These are phyloP conservation scores for Pelomyxa schiedti DNA, from an alignment of 78 protist genomes.

Conservation along the genomic window DNA sequence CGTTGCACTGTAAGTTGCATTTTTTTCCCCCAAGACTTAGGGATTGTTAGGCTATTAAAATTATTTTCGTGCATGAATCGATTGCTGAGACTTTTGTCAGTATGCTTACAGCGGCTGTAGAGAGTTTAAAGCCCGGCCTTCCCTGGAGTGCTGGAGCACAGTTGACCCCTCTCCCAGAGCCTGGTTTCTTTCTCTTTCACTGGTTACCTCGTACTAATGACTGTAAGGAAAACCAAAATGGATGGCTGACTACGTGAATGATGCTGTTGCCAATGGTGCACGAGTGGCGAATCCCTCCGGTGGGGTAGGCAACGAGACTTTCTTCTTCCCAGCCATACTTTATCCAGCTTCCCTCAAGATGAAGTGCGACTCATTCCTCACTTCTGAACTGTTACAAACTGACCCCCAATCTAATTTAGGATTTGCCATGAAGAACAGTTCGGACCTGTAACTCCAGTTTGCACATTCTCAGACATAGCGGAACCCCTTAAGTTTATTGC, in stretches of 20 bases:
- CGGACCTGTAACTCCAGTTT: slow-evolving; percentile 21
- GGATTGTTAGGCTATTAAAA: too few relatives aligned
- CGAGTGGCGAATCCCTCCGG: slow-evolving; percentile 7
- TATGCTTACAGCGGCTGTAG: not conserved
- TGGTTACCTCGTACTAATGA: not conserved
- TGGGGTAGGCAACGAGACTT: slow-evolving; percentile 1
- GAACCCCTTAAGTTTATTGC: not conserved
- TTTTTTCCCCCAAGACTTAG: too few relatives aligned
- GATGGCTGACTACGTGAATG: not conserved
- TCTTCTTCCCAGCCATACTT: slow-evolving; percentile 5
- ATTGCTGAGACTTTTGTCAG: not conserved
- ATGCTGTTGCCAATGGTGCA: slow-evolving; percentile 21
- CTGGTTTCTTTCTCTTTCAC: not conserved
- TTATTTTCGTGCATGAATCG: not conserved
- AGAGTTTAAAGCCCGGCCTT: slow-evolving; percentile 12
- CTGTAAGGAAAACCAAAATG: not conserved
- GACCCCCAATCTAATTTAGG: too few relatives aligned
- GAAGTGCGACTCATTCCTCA: too few relatives aligned
- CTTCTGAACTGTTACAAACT: too few relatives aligned
- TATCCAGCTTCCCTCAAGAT: too few relatives aligned
- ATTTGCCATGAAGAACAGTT: slow-evolving; percentile 34
- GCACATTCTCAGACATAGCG: not conserved
- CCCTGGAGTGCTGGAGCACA: slow-evolving; percentile 27
- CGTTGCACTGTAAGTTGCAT: slow-evolving; percentile 30
- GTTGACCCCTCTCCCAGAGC: slow-evolving; percentile 37